phyloP scores from a whole-genome alignment of 345 rosid species.

The Arabidopsis thaliana region DNA sequence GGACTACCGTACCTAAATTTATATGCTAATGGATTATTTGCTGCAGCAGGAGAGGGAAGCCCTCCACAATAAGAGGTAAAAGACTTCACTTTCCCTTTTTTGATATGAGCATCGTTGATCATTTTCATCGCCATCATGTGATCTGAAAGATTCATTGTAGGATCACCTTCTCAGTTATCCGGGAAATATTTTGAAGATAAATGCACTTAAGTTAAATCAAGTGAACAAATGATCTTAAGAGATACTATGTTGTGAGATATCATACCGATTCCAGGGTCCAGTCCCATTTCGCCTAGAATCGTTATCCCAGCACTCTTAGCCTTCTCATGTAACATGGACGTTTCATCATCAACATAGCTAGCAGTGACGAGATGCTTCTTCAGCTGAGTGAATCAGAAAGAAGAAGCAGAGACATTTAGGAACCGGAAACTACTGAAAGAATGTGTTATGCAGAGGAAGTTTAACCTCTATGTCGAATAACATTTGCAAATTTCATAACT shows the following conservation, averaged over 20 bases:
- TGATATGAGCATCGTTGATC: slow-evolving; percentile 73
- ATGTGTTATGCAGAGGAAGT: slow-evolving; percentile 7
- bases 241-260: neutral
- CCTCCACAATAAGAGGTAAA: slow-evolving; percentile 93
- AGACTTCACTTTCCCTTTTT: slow-evolving; percentile 75
- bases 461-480: neutral
- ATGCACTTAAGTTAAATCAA: neutral
- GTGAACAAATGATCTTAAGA: neutral
- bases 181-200: neutral
- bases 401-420: slow-evolving; percentile 18
- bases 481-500: neutral
- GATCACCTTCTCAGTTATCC: slow-evolving; percentile 27
- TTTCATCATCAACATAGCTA: slow-evolving; percentile 84
- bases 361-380: slow-evolving; percentile 94
- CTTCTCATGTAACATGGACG: slow-evolving; percentile 64
- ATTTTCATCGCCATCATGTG: slow-evolving; percentile 99
- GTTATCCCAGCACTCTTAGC: slow-evolving; percentile 82
- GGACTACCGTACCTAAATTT: slow-evolving; percentile 72
- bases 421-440: slow-evolving; percentile 4
- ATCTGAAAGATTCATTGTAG: slow-evolving; percentile 55
- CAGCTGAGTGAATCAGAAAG: slow-evolving; percentile 53
- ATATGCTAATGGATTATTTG: slow-evolving; percentile 90
- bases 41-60: slow-evolving; percentile 96
- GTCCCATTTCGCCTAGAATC: slow-evolving; percentile 96
- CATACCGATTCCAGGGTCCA: slow-evolving; percentile 98